phyloP scores from a whole-genome alignment of 73 alveolate species.

The Stentor coeruleus region DNA sequence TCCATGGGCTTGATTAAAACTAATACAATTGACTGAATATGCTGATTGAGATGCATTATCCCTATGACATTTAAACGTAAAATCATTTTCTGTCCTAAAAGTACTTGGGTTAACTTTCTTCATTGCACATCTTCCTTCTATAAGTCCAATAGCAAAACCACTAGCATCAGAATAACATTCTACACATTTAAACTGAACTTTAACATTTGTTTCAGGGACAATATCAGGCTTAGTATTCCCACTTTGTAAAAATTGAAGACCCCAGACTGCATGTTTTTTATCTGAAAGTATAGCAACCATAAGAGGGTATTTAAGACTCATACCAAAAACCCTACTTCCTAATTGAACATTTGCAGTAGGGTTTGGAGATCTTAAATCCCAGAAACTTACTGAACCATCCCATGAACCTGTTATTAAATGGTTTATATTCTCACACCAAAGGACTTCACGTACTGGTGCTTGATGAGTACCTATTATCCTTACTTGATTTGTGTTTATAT shows the following conservation, averaged over 20 bases:
- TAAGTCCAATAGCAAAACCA: constrained; percentile 30
- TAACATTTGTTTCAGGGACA: background rate
- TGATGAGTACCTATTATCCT: constrained; percentile 10
- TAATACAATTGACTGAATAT: background rate
- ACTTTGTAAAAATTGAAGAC: background rate
- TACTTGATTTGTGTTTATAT: background rate
- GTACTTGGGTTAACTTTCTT: constrained; percentile 12
- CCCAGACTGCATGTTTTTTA: background rate
- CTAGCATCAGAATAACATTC: constrained; percentile 21
- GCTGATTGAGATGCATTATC: background rate
- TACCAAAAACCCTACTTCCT: constrained; percentile 2
- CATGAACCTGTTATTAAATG: constrained; percentile 3
- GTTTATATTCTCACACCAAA: background rate
- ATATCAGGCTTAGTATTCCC: background rate
- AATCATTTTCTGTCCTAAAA: constrained; percentile 7
- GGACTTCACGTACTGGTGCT: constrained; percentile 17
- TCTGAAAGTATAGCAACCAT: constrained; percentile 12
- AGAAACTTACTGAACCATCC: constrained; percentile 16
- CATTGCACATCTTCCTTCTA: constrained; percentile 29
- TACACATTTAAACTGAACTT: constrained; percentile 1
- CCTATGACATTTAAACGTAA: constrained; percentile 27
- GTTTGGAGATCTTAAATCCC: constrained; percentile 16
- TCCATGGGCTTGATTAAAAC: constrained; percentile 18
- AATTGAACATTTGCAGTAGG: background rate
- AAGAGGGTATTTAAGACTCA: constrained; percentile 12